phyloP scores from a whole-genome alignment of 1,284 basidiomycete species.

The Volvariella volvacea region DNA sequence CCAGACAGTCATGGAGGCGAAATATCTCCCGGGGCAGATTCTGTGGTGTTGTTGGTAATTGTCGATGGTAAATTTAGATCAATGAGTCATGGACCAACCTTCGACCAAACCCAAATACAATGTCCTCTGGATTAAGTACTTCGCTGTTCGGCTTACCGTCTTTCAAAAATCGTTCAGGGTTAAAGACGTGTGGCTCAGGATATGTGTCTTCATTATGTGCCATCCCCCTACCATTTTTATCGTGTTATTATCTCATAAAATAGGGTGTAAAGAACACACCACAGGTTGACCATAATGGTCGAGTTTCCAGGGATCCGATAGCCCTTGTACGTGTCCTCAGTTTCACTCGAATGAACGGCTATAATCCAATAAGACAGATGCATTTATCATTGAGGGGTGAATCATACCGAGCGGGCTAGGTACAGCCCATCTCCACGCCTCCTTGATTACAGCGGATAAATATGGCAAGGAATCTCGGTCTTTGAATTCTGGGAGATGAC shows the following conservation, averaged over 20 bases:
- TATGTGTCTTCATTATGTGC: conserved; percentile 28
- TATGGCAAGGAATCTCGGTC: conserved; percentile 31
- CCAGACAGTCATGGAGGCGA: conserved; percentile 30
- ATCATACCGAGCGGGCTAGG: conserved; percentile 20
- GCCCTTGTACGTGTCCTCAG: conserved; percentile 21
- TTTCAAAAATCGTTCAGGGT: conserved; percentile 27
- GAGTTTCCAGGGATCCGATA: conserved; percentile 22
- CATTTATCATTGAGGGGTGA: background rate
- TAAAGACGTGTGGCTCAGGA: conserved; percentile 29
- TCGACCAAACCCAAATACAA: no score
- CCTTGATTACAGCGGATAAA: conserved; percentile 29
- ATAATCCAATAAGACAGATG: conserved; percentile 8
- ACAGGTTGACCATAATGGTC: conserved; percentile 19
- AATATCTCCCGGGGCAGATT: conserved; percentile 32
- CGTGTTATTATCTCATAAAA: no score
- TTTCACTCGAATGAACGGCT: conserved; percentile 15
- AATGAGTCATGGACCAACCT: conserved; percentile 18
- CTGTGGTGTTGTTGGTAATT: conserved; percentile 14
- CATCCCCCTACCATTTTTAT: no score
- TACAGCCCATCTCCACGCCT: conserved; percentile 30
- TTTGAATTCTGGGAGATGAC: conserved; percentile 27
- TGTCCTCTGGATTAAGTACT: conserved; percentile 22
- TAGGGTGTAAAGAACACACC: conserved; percentile 9
- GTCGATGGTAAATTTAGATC: background rate
- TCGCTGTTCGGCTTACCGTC: conserved; percentile 23